Percentiles rank a stretch among this genome's conserved stretches.
phyloP scores from a whole-genome alignment of 2,329 filamentous ascomycete genomes.

The Aspergillus piperis region DNA sequence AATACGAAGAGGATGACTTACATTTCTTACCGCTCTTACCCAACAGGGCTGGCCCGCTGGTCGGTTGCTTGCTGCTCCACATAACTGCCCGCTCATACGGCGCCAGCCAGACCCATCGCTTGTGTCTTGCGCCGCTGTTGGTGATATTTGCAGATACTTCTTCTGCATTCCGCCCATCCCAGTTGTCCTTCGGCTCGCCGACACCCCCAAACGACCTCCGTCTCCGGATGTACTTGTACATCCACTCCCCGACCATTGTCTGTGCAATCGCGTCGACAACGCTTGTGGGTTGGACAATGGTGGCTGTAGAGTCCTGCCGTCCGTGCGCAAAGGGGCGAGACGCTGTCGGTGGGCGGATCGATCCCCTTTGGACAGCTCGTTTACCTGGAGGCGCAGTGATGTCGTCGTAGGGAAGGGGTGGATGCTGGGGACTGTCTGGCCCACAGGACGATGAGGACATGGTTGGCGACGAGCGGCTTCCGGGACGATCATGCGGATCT shows the following conservation, averaged over 20 bases:
- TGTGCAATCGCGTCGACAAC: constrained; percentile 97
- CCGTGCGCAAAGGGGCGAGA: constrained; percentile 35
- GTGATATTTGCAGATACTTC: constrained; percentile 71
- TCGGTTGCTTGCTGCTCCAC: constrained; percentile 98
- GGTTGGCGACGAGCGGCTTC: constrained; percentile 52
- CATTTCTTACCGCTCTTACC: constrained; percentile 93
- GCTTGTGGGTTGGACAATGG: constrained; percentile 67
- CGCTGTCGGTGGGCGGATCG: constrained; percentile 25
- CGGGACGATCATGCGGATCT: constrained; percentile 48
- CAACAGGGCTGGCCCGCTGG: constrained; percentile 80
- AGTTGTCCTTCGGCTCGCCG: constrained; percentile 46
- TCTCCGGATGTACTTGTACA: constrained; percentile 51
- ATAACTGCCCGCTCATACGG: constrained; percentile 95
- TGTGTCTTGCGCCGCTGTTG: constrained; percentile 72
- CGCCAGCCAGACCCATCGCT: constrained; percentile 97
- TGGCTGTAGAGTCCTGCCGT: constrained; percentile 55
- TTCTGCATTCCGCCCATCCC: constrained; percentile 60
- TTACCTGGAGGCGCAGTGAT: constrained; percentile 56
- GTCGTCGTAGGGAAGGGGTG: constrained; percentile 72
- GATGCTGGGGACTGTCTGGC: constrained; percentile 69
- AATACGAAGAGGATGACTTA: constrained; percentile 56
- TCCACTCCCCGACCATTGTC: constrained; percentile 89
- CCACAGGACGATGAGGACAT: constrained; percentile 68
- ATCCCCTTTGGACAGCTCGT: constrained; percentile 26
- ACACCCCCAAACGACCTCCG: constrained; percentile 91